Evolutionary conservation across 495 filamentous ascomycete species (phyloP), one percentile per base, ranked within the genome.

Genomic region (Aspergillus homomorphus): DNA sequence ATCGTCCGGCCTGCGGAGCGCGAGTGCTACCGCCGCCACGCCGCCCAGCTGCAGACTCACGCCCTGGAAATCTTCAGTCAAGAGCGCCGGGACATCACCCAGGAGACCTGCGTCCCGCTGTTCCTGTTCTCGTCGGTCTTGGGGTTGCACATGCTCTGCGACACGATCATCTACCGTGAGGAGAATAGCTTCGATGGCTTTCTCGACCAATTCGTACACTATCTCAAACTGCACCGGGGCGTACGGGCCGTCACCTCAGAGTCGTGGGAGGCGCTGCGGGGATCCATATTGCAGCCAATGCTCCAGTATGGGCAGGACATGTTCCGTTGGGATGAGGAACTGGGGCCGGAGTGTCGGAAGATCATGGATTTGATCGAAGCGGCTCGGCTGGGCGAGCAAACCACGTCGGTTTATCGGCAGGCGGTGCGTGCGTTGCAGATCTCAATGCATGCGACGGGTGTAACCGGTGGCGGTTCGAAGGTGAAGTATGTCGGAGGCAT

Each of bases 61-160:
- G 79, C 77, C 1, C 66, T 83, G 5, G 61, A 66, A 0, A 66
- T 76, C 7, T 80, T 80, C 66, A 79, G 80, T 59, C 62, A 50
- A 4, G 52, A 51, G 5, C 50, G 55, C 3, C 51, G 48, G 12
- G 59, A 69, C 1, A 30, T 73, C 0, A 68, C 62, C 6, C 56
- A 62, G 0, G 66, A 75, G 3, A 78, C 68, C n/a, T 76, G 79
- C 45, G 59, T 78, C 7, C 67, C 77, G 0, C 53, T 71, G 3
- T 78, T 82, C 46, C 48, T 84, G n/a, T 85, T 83, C 56, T 77
- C 80, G 0, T 64, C 68, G 1, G 10, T 76, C 12, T 49, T 83
- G 0, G 80, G 77, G 0, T 52, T 80, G 10, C 77, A 82, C 41
- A 64, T 73, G 24, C 74, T 85, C 30, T 79, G 68, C 65, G 77